A percentile compares a stretch with the other conserved stretches of the same genome.
Conservation (phyloP, 1,284 basidiomycete species). For the Tilletiaria anomala region DNA sequence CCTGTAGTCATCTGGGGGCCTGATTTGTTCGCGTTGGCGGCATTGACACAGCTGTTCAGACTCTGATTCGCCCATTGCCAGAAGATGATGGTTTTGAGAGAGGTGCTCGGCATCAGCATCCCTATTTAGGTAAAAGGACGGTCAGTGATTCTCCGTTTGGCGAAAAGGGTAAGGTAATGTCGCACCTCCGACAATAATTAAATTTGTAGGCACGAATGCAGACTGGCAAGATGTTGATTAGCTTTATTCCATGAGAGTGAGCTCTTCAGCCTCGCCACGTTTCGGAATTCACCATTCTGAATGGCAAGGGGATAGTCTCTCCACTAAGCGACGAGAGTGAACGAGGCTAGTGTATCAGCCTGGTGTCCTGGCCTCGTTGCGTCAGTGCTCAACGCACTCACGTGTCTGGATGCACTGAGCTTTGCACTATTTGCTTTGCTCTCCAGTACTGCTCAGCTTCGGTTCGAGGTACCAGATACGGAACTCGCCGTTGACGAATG, state of each 20-base stretch:
- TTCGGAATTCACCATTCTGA: too few relatives aligned
- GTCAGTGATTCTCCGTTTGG: conserved; percentile 6
- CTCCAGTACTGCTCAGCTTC: conserved; percentile 22
- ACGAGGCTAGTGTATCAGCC: background rate
- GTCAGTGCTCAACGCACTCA: background rate
- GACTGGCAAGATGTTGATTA: too few relatives aligned
- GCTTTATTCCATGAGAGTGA: too few relatives aligned
- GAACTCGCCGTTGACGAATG: conserved; percentile 10
- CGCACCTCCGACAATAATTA: conserved; percentile 44
- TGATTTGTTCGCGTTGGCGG: conserved; percentile 44
- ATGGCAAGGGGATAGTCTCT: conserved; percentile 42
- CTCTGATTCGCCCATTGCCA: conserved; percentile 49
- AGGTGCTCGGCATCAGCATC: conserved; percentile 10
- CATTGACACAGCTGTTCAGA: conserved; percentile 35
- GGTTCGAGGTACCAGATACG: conserved; percentile 7
- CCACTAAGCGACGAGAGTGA: conserved; percentile 3
- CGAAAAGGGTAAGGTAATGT: conserved; percentile 41
- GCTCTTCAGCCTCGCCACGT: too few relatives aligned
- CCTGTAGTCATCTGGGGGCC: conserved; percentile 42
- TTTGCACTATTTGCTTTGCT: conserved; percentile 33
- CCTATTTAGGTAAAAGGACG: background rate
- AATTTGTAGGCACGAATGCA: conserved; percentile 47
- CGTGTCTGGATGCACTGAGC: conserved; percentile 44
- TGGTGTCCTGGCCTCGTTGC: background rate
- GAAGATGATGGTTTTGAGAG: conserved; percentile 41